phyloP scores from a whole-genome alignment of 2,329 filamentous ascomycete species.

The Chaetomiaceae sp. region DNA sequence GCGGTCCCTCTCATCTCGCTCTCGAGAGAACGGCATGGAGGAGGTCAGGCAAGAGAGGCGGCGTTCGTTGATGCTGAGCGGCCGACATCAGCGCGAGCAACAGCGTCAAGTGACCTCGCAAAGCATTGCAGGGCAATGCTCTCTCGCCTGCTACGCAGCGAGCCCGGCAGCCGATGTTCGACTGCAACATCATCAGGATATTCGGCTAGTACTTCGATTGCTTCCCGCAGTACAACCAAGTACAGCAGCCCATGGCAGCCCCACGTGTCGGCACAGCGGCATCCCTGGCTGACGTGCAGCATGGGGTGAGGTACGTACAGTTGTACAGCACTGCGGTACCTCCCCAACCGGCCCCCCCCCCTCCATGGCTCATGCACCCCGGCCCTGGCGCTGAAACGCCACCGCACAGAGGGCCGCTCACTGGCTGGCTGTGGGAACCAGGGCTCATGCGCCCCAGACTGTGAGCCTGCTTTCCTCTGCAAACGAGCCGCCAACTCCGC shows the following conservation, averaged over 20 bases:
- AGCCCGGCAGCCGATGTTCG: conserved; percentile 21
- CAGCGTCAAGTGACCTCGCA: conserved; percentile 11
- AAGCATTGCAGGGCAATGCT: conserved; percentile 12
- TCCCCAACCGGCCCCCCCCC: neutral
- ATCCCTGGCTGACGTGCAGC: conserved; percentile 24
- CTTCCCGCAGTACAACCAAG: conserved; percentile 23
- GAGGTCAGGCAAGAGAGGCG: neutral
- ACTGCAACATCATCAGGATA: conserved; percentile 27
- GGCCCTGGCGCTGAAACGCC: conserved; percentile 27
- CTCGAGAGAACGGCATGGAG: neutral
- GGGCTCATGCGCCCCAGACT: conserved; percentile 19
- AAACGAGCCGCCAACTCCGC: conserved; percentile 19
- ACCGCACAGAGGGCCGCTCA: conserved; percentile 14
- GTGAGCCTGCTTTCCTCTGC: conserved; percentile 8
- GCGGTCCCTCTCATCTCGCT: conserved; percentile 17
- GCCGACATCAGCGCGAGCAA: neutral
- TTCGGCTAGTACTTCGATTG: conserved; percentile 23
- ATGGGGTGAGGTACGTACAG: neutral
- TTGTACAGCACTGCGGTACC: neutral
- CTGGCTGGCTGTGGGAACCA: conserved; percentile 6
- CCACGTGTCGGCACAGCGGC: conserved; percentile 21
- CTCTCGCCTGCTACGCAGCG: conserved; percentile 6
- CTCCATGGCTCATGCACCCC: conserved; percentile 23
- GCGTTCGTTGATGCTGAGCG: neutral
- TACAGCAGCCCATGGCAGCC: conserved; percentile 12